These are phyloP conservation scores for Xenoacremonium recifei DNA, from an alignment of 2,329 filamentous ascomycete species.

Conservation along the genomic window DNA sequence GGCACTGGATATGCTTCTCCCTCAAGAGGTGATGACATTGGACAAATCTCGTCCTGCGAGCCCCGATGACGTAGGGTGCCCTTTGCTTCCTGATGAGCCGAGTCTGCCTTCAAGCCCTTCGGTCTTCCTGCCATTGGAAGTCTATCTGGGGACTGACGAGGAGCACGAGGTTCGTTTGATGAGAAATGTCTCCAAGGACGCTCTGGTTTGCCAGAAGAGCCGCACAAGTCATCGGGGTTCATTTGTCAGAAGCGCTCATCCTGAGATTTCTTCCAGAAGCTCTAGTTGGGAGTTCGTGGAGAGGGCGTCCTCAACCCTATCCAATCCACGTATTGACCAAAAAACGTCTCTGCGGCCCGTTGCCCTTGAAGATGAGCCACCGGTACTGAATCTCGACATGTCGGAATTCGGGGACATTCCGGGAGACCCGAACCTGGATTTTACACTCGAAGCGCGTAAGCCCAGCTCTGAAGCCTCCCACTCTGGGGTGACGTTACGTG, in stretches of 20 bases:
- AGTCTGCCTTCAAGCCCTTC: constrained; percentile 5
- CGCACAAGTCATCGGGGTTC: too few species aligned
- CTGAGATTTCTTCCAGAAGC: background rate
- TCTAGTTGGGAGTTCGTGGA: constrained; percentile 11
- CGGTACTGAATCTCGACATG: too few species aligned
- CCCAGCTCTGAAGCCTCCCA: too few species aligned
- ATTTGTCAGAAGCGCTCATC: too few species aligned
- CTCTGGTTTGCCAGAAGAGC: too few species aligned
- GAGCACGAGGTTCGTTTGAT: constrained; percentile 10
- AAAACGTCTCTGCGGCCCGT: background rate
- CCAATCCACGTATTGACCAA: background rate
- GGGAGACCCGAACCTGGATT: too few species aligned
- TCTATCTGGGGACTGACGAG: constrained; percentile 15
- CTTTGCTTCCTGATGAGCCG: constrained; percentile 9
- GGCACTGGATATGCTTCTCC: constrained; percentile 3
- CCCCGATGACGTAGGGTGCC: constrained; percentile 1
- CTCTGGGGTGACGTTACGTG: too few species aligned
- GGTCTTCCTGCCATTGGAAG: constrained; percentile 10
- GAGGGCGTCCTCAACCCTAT: background rate
- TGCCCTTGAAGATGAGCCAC: background rate
- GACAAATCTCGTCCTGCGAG: background rate
- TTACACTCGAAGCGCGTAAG: too few species aligned
- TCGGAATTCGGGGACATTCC: too few species aligned
- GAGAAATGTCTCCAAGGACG: background rate
- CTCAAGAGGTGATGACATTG: constrained; percentile 2